A percentile compares a stretch with the other conserved stretches of the same genome.
phyloP scores from a whole-genome alignment of 2,329 filamentous ascomycete genomes.

The Penicillium sp. region DNA sequence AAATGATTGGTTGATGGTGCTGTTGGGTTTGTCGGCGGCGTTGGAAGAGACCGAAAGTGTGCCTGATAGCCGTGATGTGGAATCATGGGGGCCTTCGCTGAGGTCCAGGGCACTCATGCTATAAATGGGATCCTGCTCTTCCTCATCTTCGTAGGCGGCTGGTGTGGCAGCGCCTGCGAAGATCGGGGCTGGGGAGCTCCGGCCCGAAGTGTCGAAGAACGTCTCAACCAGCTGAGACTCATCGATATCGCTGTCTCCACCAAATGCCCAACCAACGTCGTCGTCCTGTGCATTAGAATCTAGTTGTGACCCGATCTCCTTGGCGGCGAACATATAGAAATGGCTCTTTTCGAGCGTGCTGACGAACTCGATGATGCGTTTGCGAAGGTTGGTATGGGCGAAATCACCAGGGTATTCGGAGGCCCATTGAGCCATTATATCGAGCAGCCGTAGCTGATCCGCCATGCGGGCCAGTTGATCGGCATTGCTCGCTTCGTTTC shows the following conservation, averaged over 20 bases:
- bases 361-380: constrained; percentile 74
- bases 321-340: constrained; percentile 80
- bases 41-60: constrained; percentile 43
- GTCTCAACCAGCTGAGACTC: constrained; percentile 45
- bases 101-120: constrained; percentile 43
- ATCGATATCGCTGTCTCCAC: constrained; percentile 65
- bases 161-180: constrained; percentile 22
- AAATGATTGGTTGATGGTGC: constrained; percentile 45
- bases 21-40: constrained; percentile 39
- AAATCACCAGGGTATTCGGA: constrained; percentile 91
- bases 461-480: constrained; percentile 76
- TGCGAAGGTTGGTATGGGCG: constrained; percentile 72
- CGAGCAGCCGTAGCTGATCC: constrained; percentile 79
- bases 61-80: constrained; percentile 40
- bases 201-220: constrained; percentile 43
- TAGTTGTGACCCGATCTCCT: constrained; percentile 80
- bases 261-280: constrained; percentile 85
- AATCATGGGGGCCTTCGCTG: constrained; percentile 41
- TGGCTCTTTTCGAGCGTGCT: constrained; percentile 71
- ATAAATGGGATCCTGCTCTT: constrained; percentile 40
- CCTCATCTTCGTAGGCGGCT: constrained; percentile 28
- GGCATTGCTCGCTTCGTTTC: constrained; percentile 73
- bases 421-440: constrained; percentile 86
- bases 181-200: constrained; percentile 41
- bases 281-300: constrained; percentile 81